Base-by-base conservation (phyloP, 2,329 filamentous ascomycete genomes). In the Fonsecaea multimorphosa region DNA sequence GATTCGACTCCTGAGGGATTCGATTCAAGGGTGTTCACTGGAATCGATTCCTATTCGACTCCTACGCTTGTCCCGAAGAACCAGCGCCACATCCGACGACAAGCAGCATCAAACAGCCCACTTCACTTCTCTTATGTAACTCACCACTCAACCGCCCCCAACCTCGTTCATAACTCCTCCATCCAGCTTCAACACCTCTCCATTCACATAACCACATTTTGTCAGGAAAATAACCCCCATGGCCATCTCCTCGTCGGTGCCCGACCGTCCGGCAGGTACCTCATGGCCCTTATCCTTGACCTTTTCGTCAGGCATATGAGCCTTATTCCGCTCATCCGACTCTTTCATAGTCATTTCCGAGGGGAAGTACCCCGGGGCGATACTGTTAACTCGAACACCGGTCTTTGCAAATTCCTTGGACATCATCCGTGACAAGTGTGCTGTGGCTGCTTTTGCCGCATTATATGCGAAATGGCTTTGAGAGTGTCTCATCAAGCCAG, bases 401-500 rank as follows among this genome's bases (percentile, higher is more conserved):
- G 88, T 84, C 2, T 80, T 77, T 0, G 87, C 87, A 89, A 90
- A 93, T 75, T 93, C 91, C 0, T 69, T 71, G 34, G 90, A 90
- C 36, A 93, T 78, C 53, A 82, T 87, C 68, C 83, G 86, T 57
- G 86, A 87, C 69, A 92, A 75, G 60, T 86, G 84, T 36, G 90
- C 72, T 1, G 93, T 76, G 0, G 86, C 89, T 0, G 88, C 86
- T 76, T 93, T 93, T 66, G 84, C 86, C 0, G 87, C 86, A 69
- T 93, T 93, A 73, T 93, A 93, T 0, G 86, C 85, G 0, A 82
- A 84, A 72, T 93, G 90, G 0, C 90, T 89, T 74, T 93, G 90
- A 0, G 90, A 89, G 72, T 82, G 78, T 11, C 89, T 86, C 81
- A 92, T 91, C 67, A 91, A 87, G 2, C 85, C 87, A 1, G 83